Percentiles rank a stretch among this genome's conserved stretches.
Conservation (phyloP, 768 basidiomycete species). For the Hydnomerulius pinastri region DNA sequence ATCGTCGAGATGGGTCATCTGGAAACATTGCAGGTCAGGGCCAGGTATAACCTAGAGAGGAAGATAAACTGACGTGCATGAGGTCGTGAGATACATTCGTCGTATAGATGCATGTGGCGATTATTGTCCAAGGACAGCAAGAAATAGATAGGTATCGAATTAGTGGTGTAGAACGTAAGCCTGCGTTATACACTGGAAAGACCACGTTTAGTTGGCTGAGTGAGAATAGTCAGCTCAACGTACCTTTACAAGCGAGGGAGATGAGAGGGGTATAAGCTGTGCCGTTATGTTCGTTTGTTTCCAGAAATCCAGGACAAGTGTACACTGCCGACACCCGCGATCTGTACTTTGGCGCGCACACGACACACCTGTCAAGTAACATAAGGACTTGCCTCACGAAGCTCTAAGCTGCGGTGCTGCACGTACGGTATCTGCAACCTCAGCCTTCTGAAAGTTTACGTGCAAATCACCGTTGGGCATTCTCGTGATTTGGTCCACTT, state of each 20-base stretch:
- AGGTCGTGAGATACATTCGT: slow-evolving; percentile 31
- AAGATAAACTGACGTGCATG: slow-evolving; percentile 14
- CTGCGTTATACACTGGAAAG: slow-evolving; percentile 28
- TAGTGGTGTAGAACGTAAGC: slow-evolving; percentile 27
- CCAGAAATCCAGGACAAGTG: slow-evolving; percentile 74
- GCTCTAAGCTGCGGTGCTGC: background rate
- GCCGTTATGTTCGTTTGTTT: slow-evolving; percentile 38
- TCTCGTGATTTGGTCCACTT: slow-evolving; percentile 68
- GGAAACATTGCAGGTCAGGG: slow-evolving; percentile 3
- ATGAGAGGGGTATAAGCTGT: background rate
- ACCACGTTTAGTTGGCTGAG: slow-evolving; percentile 3
- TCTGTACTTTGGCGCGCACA: slow-evolving; percentile 72
- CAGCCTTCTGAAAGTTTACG: slow-evolving; percentile 69
- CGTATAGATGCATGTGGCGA: slow-evolving; percentile 26
- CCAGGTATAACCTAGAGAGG: background rate
- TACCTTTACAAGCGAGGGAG: slow-evolving; percentile 28
- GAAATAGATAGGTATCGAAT: slow-evolving; percentile 26
- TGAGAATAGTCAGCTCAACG: background rate
- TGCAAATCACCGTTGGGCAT: slow-evolving; percentile 81
- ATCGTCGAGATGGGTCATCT: slow-evolving; percentile 32
- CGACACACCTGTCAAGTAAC: slow-evolving; percentile 62
- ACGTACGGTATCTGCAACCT: slow-evolving; percentile 80
- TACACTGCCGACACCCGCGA: slow-evolving; percentile 76
- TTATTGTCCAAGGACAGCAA: slow-evolving; percentile 29
- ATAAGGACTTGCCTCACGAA: slow-evolving; percentile 6